Conservation (phyloP, 2,329 filamentous ascomycete species). For the Apiospora aurea region DNA sequence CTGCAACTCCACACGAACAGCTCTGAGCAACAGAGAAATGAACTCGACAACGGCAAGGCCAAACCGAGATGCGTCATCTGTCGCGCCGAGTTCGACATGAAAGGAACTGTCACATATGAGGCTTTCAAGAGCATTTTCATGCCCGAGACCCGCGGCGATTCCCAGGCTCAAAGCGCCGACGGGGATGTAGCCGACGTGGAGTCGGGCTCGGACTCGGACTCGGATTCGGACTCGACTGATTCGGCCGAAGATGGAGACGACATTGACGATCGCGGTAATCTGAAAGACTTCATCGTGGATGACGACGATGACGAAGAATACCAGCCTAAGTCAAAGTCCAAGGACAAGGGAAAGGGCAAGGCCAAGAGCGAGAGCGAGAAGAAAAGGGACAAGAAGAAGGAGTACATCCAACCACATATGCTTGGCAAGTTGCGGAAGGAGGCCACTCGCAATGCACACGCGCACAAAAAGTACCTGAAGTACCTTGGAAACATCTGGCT, state of each 20-base stretch:
- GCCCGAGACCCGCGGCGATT: constrained; percentile 50
- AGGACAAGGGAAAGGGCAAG: constrained; percentile 52
- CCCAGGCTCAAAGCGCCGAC: constrained; percentile 28
- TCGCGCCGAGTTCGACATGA: constrained; percentile 69
- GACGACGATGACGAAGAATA: constrained; percentile 36
- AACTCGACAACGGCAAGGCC: constrained; percentile 64
- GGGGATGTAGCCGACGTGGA: constrained; percentile 45
- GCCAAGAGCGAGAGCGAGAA: constrained; percentile 41
- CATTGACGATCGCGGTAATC: constrained; percentile 42
- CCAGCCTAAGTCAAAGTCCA: constrained; percentile 34
- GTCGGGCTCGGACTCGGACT: constrained; percentile 33
- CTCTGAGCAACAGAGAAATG: constrained; percentile 59
- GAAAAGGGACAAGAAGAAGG: constrained; percentile 55
- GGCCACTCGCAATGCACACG: constrained; percentile 66
- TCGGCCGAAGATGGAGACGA: constrained; percentile 45
- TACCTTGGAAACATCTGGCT: constrained; percentile 74
- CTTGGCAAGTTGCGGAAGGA: constrained; percentile 66
- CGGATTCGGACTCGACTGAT: constrained; percentile 39
- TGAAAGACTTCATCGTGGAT: constrained; percentile 42
- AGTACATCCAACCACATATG: constrained; percentile 46
- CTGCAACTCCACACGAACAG: constrained; percentile 73
- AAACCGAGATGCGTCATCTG: constrained; percentile 78
- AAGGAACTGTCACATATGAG: constrained; percentile 75
- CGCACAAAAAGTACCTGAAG: constrained; percentile 73
- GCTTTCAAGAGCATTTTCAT: constrained; percentile 78